A percentile compares a stretch with the other conserved stretches of the same genome.
Conservation (phyloP, 306 rosid species). For the Quillaja saponaria region DNA sequence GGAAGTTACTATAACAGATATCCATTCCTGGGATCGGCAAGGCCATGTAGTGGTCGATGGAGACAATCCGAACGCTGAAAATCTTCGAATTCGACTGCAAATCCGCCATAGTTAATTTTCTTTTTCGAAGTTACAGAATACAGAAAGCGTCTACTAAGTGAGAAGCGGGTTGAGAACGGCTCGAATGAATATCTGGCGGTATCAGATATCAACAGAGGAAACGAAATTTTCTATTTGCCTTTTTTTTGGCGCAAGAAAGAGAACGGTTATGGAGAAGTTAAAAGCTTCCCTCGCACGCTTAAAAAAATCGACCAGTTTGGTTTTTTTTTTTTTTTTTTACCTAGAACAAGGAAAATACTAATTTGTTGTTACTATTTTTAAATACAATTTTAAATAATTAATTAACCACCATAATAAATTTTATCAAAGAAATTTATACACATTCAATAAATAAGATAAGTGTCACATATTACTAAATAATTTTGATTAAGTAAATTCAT, state of each 20-base stretch:
- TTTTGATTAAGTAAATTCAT: too few species aligned
- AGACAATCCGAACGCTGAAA: conserved; percentile 76
- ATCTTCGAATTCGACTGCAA: conserved; percentile 38
- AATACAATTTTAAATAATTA: too few species aligned
- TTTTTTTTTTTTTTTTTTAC: too few species aligned
- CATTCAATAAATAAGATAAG: too few species aligned
- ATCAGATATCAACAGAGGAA: too few species aligned
- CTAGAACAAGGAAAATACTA: too few species aligned
- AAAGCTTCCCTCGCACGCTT: background rate
- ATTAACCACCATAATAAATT: background rate
- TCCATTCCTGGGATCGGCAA: conserved; percentile 65
- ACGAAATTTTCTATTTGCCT: background rate
- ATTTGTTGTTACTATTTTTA: too few species aligned
- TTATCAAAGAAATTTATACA: background rate
- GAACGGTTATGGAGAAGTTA: background rate
- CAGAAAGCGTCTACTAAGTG: background rate
- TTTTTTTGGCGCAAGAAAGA: conserved; percentile 33
- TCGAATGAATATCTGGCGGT: too few species aligned
- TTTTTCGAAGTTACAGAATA: too few species aligned
- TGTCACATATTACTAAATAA: too few species aligned
- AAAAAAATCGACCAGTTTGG: too few species aligned
- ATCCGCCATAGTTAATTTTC: conserved; percentile 32
- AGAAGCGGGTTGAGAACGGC: too few species aligned
- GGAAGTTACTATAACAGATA: conserved; percentile 78
- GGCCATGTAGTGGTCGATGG: conserved; percentile 82